Base-by-base conservation (phyloP, 768 basidiomycete species). In the Lentinula aciculospora region DNA sequence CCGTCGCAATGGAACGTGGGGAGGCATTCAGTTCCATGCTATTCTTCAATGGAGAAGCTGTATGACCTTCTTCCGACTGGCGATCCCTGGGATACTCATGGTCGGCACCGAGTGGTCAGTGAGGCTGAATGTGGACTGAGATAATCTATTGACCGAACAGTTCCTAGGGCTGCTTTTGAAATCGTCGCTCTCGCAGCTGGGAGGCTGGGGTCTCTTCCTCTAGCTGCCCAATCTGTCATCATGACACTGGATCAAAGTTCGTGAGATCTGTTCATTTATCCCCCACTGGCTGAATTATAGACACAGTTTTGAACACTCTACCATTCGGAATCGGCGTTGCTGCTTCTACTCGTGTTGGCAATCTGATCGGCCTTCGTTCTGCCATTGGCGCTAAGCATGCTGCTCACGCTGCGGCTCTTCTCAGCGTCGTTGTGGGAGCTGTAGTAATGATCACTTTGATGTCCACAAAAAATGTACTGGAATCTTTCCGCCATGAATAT, bases 161-260 rank as follows among this genome's bases (percentile, higher is more conserved):
- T 4, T 28, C 34, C 37, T 47, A 89, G 88, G 88, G 85, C 85
- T 44, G 86, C 88, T 0, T 92, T 91, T 62, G 89, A 92, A 65
- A 88, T 91, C 37, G 89, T 91, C 10, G 87, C 89, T 3, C 72
- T 92, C 23, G 85, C 86, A 17, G 89, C 89, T 3, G 89, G 88
- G 3, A 76, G 82, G 19, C 74, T 92, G 3, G 89, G 88, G 6
- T 66, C 77, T n/a, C 66, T 87, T 31, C 73, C 86, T 1, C 76
- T 91, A 34, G 87, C 86, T 3, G 88, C 86, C 1, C 89, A 92
- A 62, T 85, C 86, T 0, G 82, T 88, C 46, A 88, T 89, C 56
- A 90, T 89, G 86, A 89, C 86, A 17, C 81, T 84, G 4, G 89
- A 92, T 64, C 87, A 88, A 69, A 85, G 87, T 86, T 61, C 58